phyloP scores from a whole-genome alignment of 1,139 yeast genomes.

The Trichomonascaceae sp. region DNA sequence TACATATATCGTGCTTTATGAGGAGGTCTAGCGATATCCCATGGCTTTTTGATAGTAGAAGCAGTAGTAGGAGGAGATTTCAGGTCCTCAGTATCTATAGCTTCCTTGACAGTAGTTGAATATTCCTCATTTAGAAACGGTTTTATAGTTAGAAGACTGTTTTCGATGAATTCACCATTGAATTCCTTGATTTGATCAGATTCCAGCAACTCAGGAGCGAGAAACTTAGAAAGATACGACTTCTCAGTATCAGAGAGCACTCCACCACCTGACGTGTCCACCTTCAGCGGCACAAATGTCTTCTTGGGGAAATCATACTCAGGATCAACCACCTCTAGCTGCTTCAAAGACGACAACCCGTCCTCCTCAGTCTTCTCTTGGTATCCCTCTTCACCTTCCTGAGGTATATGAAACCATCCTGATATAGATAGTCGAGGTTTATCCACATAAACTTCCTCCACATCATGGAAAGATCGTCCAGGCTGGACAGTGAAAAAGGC shows the following conservation, averaged over 20 bases:
- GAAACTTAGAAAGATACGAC: constrained; percentile 34
- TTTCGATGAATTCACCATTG: constrained; percentile 50
- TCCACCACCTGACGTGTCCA: too few relatives aligned
- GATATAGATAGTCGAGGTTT: constrained; percentile 86
- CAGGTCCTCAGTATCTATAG: constrained; percentile 38
- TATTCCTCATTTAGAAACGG: constrained; percentile 56
- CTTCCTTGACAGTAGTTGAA: constrained; percentile 42
- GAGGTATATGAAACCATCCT: constrained; percentile 99
- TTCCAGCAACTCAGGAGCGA: constrained; percentile 53
- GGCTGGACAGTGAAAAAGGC: constrained; percentile 96
- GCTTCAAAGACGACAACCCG: constrained; percentile 74
- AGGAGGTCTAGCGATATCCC: constrained; percentile 92
- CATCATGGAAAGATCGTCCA: constrained; percentile 94
- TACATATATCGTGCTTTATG: constrained; percentile 87
- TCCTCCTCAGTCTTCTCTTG: constrained; percentile 68
- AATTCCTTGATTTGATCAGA: constrained; percentile 40
- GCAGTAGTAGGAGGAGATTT: constrained; percentile 47
- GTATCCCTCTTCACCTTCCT: constrained; percentile 80
- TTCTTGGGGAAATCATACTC: constrained; percentile 77
- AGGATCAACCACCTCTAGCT: constrained; percentile 53
- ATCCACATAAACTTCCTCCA: constrained; percentile 90
- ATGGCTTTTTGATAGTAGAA: constrained; percentile 57
- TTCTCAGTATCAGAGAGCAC: constrained; percentile 21
- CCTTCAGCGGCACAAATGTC: constrained; percentile 13
- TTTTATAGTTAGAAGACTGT: constrained; percentile 63